phyloP scores from a whole-genome alignment of 75 land plant species.

The Cryptomeria japonica region DNA sequence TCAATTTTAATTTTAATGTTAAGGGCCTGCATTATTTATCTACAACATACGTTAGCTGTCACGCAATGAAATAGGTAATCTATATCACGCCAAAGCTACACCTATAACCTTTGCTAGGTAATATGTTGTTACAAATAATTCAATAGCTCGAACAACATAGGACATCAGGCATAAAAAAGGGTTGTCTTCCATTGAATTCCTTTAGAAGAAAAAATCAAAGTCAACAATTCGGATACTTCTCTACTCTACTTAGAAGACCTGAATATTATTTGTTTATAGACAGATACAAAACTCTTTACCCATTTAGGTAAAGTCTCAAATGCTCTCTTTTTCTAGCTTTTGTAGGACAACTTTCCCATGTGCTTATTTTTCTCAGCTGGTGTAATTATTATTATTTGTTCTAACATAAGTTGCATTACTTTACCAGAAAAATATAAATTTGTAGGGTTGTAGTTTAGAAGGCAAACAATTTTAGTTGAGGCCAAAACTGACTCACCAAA shows the following conservation, averaged over 20 bases:
- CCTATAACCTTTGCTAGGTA: not conserved
- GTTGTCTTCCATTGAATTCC: not conserved
- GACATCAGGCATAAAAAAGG: not conserved
- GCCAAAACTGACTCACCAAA: not conserved
- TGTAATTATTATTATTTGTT: no score
- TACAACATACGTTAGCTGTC: not conserved
- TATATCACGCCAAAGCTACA: not conserved
- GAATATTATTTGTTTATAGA: not conserved
- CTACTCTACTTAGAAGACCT: not conserved
- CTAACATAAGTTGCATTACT: not conserved
- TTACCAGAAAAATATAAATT: not conserved
- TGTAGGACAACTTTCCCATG: not conserved
- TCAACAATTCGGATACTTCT: not conserved
- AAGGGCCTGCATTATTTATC: not conserved
- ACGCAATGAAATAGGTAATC: not conserved
- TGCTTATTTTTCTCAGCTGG: not conserved
- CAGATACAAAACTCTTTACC: not conserved
- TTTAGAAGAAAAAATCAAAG: not conserved
- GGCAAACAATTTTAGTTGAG: not conserved
- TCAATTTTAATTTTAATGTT: not conserved
- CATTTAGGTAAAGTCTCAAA: not conserved
- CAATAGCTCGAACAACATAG: not conserved
- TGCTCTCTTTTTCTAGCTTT: not conserved
- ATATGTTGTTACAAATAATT: not conserved
- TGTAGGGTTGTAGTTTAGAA: not conserved